Base-by-base conservation (phyloP, 2,329 filamentous ascomycete species). In the Pezicula radicicola region DNA sequence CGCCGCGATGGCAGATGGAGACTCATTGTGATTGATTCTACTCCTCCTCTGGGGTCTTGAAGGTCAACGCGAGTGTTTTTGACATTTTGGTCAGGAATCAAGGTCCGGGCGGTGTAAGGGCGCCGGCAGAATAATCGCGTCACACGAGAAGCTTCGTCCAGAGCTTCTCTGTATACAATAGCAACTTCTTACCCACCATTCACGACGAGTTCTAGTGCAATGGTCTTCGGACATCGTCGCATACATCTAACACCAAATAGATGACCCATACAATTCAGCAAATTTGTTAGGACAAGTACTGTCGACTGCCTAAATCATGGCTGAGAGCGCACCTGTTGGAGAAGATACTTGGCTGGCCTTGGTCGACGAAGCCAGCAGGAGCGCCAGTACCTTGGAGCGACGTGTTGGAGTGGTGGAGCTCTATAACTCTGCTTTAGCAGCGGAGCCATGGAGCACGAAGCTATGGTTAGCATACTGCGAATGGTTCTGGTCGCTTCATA, bases 391-490 rank as follows among this genome's bases (percentile, higher is more conserved):
- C 65, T 69, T 88, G 50, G 87, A 91, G 55, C 79, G 83, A 61
- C 83, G 87, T 60, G 79, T 90, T 65, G 77, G 79, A 55, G 76
- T 89, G 45, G 78, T 91, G 64, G 89, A 93, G 67, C 72, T 88
- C 42, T 91, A 84, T 70, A 84, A 87, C 60, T 80, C 79, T 59
- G 88, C 89, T 52, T 80, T 87, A 19, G 72, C 74, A 52, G 85
- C 88, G 48, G 89, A 93, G 69, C 86, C 87, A 10, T 84, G 80
- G 59, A 92, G 89, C 62, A 75, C 87, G 54, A 83, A 81, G 56
- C 73, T 93, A 39, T 94, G 89, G 89, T 78, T 85, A 54, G 79
- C 84, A 27, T 93, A 92, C 65, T 89, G 86, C 68, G 84, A 91
- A 62, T 93, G 87, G 70, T 84, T 92, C 56, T 85, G 86, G 77